Evolutionary conservation across 495 filamentous ascomycete genomes (phyloP).

Genomic region (Neurospora sp.): DNA sequence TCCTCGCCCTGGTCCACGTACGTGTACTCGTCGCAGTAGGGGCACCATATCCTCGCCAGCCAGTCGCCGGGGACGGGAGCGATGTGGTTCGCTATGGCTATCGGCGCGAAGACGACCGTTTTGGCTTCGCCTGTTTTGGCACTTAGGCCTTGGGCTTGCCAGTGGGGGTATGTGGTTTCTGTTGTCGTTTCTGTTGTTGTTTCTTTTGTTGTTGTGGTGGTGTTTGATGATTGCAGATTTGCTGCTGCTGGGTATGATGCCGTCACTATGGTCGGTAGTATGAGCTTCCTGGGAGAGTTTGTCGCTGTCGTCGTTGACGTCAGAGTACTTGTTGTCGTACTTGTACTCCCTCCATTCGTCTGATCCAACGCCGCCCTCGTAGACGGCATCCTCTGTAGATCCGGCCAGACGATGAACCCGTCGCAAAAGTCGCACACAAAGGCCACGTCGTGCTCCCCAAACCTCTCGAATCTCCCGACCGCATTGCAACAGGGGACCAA

Average conservation of each 20-base stretch:
- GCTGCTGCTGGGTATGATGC: not conserved
- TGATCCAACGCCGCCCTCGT: conserved; percentile 16
- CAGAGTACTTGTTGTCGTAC: not conserved
- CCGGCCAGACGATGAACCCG: conserved; percentile 37
- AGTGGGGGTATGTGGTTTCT: conserved; percentile 18
- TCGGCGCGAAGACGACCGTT: conserved; percentile 35
- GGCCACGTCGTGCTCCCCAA: conserved; percentile 32
- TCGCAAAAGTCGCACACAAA: conserved; percentile 43
- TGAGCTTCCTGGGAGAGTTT: not conserved
- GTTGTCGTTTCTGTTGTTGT: not conserved
- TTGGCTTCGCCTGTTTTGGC: conserved; percentile 24
- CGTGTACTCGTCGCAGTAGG: conserved; percentile 38
- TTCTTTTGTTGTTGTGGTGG: not conserved
- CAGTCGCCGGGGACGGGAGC: conserved; percentile 31
- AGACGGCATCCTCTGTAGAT: conserved; percentile 31
- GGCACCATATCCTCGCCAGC: conserved; percentile 32
- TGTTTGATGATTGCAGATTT: not conserved
- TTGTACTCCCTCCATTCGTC: not conserved
- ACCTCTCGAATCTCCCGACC: conserved; percentile 32
- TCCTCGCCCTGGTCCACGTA: conserved; percentile 36
- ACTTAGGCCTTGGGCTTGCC: conserved; percentile 17
- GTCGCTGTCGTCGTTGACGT: not conserved
- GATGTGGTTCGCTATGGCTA: conserved; percentile 40
- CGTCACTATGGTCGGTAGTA: not conserved
- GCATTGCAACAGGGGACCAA: conserved; percentile 27